Conservation (phyloP, 2,329 filamentous ascomycete species). For the Phoma sp. region DNA sequence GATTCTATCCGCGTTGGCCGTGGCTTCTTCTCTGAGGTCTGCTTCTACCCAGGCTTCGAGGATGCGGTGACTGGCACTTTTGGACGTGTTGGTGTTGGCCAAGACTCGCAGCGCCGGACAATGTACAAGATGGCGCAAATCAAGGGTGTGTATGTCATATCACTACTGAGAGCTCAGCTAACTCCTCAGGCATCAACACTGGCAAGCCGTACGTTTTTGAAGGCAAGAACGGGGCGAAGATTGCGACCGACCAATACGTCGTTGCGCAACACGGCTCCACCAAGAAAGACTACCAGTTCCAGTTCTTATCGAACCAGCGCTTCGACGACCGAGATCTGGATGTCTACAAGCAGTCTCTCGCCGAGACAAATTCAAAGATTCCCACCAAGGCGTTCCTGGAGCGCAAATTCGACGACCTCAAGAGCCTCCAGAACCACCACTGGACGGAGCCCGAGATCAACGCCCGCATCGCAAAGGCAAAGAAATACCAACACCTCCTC, state of each 20-base stretch:
- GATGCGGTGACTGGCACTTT: slow-evolving; percentile 83
- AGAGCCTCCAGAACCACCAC: slow-evolving; percentile 75
- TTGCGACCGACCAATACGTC: slow-evolving; percentile 87
- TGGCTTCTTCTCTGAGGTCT: slow-evolving; percentile 86
- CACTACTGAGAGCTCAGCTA: not conserved
- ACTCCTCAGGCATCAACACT: slow-evolving; percentile 71
- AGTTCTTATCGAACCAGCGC: slow-evolving; percentile 82
- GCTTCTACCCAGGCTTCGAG: slow-evolving; percentile 92
- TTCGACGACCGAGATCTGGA: slow-evolving; percentile 88
- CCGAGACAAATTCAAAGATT: slow-evolving; percentile 71
- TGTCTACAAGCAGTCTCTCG: slow-evolving; percentile 78
- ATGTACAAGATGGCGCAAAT: slow-evolving; percentile 90
- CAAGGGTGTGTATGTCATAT: slow-evolving; percentile 67
- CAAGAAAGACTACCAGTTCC: slow-evolving; percentile 86
- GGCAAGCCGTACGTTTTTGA: slow-evolving; percentile 86
- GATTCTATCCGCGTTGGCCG: slow-evolving; percentile 85
- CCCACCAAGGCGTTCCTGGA: slow-evolving; percentile 75
- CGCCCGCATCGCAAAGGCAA: slow-evolving; percentile 75
- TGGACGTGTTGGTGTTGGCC: slow-evolving; percentile 82
- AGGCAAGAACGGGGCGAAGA: slow-evolving; percentile 73
- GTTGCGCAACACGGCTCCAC: slow-evolving; percentile 82
- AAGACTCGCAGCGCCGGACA: slow-evolving; percentile 75
- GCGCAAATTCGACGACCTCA: slow-evolving; percentile 81
- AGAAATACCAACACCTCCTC: slow-evolving; percentile 55
- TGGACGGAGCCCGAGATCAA: slow-evolving; percentile 87